phyloP scores from a whole-genome alignment of 1,284 basidiomycete species.

The Apiotrichum gamsii region DNA sequence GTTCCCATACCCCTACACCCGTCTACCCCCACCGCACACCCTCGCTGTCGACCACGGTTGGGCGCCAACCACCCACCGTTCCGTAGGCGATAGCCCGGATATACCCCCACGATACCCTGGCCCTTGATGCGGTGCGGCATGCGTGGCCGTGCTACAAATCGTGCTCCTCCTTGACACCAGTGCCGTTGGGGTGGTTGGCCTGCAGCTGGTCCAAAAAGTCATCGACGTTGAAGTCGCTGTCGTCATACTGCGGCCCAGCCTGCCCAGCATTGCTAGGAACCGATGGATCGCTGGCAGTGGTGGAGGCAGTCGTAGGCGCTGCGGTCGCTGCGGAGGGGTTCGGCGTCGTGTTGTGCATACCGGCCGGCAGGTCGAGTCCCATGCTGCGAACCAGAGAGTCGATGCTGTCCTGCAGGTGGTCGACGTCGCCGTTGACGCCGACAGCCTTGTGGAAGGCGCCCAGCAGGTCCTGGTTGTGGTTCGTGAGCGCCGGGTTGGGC shows the following conservation, averaged over 20 bases:
- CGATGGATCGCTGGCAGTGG: neutral
- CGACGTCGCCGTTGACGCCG: conserved; percentile 66
- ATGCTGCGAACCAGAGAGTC: conserved; percentile 65
- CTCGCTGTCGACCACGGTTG: no score
- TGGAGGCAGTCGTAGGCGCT: neutral
- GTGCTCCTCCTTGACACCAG: no score
- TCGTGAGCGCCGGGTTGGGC: conserved; percentile 24
- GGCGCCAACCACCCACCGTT: no score
- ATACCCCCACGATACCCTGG: no score
- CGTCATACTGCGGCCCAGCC: conserved; percentile 14
- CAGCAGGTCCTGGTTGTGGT: conserved; percentile 48
- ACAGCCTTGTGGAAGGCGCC: conserved; percentile 58
- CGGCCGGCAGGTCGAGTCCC: conserved; percentile 52
- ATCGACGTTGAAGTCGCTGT: conserved; percentile 40
- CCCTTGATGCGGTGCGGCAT: no score
- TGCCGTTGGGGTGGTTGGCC: conserved; percentile 8
- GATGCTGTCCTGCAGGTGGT: conserved; percentile 63
- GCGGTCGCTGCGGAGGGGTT: neutral
- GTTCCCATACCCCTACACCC: no score
- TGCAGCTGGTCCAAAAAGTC: conserved; percentile 36
- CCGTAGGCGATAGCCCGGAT: no score
- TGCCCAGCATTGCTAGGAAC: neutral
- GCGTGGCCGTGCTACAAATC: no score
- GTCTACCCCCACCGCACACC: no score
- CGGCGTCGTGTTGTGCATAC: neutral